phyloP scores from a whole-genome alignment of 176 grass and related monocot species.

The Luzula sylvatica region DNA sequence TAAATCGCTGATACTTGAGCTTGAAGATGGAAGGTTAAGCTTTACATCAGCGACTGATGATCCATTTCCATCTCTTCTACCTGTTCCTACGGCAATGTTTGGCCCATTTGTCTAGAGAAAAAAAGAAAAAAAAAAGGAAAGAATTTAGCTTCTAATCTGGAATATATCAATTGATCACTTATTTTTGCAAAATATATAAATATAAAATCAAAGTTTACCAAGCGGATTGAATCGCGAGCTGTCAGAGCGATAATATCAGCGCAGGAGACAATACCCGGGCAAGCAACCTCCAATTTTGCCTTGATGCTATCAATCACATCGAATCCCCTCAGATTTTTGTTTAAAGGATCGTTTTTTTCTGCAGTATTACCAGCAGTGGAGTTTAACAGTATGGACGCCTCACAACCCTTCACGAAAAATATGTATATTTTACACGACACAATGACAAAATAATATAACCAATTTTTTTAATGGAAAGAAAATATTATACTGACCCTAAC shows the following conservation, averaged over 20 bases:
- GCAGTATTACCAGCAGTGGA: slow-evolving; percentile 30
- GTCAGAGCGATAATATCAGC: slow-evolving; percentile 56
- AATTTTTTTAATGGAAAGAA: not conserved
- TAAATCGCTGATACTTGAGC: slow-evolving; percentile 20
- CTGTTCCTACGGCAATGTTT: slow-evolving; percentile 24
- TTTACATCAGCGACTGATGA: slow-evolving; percentile 33
- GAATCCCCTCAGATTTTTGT: slow-evolving; percentile 45
- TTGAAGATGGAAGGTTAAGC: slow-evolving; percentile 38
- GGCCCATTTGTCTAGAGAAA: slow-evolving; percentile 39
- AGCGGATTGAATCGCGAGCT: slow-evolving; percentile 56
- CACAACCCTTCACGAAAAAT: slow-evolving; percentile 38
- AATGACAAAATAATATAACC: not conserved
- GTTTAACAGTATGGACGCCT: slow-evolving; percentile 68
- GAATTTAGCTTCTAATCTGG: no score
- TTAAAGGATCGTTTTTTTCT: slow-evolving; percentile 58
- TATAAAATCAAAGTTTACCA: not conserved
- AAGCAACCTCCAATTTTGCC: slow-evolving; percentile 49
- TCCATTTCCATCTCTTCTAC: slow-evolving; percentile 38
- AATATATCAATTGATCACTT: no score
- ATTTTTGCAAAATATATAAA: not conserved
- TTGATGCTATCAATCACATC: slow-evolving; percentile 65
- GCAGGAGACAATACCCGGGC: slow-evolving; percentile 39
- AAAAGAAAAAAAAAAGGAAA: not conserved
- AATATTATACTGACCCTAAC: not conserved
- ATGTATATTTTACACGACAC: not conserved